Base-by-base conservation (phyloP, 2,329 filamentous ascomycete genomes). In the Hymenoscyphus infarciens region DNA sequence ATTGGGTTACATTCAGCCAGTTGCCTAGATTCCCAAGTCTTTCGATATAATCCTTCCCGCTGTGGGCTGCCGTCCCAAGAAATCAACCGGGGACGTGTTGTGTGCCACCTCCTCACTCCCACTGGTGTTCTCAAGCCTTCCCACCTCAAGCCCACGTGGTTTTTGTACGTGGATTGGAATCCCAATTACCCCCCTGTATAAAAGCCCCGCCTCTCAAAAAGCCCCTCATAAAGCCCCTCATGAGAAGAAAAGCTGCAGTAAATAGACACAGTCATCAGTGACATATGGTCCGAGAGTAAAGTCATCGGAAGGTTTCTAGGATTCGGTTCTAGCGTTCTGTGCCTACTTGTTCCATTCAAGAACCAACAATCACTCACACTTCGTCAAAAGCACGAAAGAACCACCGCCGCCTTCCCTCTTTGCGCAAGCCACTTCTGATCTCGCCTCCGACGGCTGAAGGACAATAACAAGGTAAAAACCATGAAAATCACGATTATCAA, bases 41-140 rank as follows among this genome's bases (percentile, higher is more conserved):
- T 49, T 49, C 42, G n/a, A 49, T 49, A 49, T 49, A 49, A 49
- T 49, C 42, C 42, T 49, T 49, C 42, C 42, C 42, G 42, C 42
- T 49, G 42, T 49, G 19, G n/a, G 42, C 42, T 22, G 5, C 42
- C 42, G 42, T 49, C 42, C 42, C 42, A 49, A 49, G 42, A 11
- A 49, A 49, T 49, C n/a, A 25, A 49, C 25, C 25, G 19, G 7
- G 42, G 19, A 49, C 16, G 42, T 49, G 7, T 49, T 49, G 42
- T 49, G 42, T 49, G 42, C 42, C 42, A 49, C 42, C 42, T 49
- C 42, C 42, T 49, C n/a, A 49, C 25, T 49, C 42, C 42, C 42
- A 49, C n/a, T 25, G 8, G n/a, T 49, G n/a, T n/a, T 42, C 1
- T n/a, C 15, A 42, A n/a, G 15, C 15, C 39, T 49, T 22, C n/a